phyloP scores from a whole-genome alignment of 352 stramenopile species.

The Pilasporangium apinafurcum region DNA sequence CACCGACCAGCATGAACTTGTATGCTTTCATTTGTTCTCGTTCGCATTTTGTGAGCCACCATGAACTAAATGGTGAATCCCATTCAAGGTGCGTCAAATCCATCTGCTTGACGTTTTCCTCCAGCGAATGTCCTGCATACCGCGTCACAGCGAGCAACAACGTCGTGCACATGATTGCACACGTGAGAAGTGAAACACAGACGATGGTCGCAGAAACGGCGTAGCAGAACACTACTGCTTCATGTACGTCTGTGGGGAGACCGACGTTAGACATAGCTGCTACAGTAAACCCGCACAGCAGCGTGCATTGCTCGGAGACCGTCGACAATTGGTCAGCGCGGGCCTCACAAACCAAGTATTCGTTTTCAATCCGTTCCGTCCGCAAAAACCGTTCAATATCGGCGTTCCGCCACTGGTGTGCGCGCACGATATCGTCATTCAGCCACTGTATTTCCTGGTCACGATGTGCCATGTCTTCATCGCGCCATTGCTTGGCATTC shows the following conservation, averaged over 20 bases:
- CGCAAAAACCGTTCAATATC: constrained; percentile 68
- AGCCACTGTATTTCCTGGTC: constrained; percentile 77
- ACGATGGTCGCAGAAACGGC: constrained; percentile 39
- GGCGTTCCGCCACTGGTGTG: constrained; percentile 53
- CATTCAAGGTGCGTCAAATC: constrained; percentile 36
- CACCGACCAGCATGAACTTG: constrained; percentile 61
- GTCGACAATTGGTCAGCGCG: constrained; percentile 65
- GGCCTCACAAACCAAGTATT: constrained; percentile 52
- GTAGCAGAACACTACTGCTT: constrained; percentile 37
- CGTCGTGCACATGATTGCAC: constrained; percentile 61
- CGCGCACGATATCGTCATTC: constrained; percentile 67
- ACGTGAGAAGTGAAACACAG: constrained; percentile 45
- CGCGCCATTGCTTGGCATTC: constrained; percentile 70
- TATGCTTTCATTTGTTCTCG: constrained; percentile 64
- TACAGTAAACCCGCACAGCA: constrained; percentile 70
- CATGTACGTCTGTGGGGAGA: constrained; percentile 21
- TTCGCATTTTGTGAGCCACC: constrained; percentile 66
- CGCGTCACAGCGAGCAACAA: constrained; percentile 63
- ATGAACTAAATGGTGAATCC: constrained; percentile 50
- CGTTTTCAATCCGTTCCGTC: constrained; percentile 55
- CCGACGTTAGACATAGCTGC: constrained; percentile 57
- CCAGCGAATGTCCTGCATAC: constrained; percentile 46
- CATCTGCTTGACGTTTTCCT: constrained; percentile 41
- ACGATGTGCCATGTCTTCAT: constrained; percentile 58
- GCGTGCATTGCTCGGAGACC: constrained; percentile 57